Conservation (phyloP, 805 yeast genomes). For the Hanseniaspora clermontiae region DNA sequence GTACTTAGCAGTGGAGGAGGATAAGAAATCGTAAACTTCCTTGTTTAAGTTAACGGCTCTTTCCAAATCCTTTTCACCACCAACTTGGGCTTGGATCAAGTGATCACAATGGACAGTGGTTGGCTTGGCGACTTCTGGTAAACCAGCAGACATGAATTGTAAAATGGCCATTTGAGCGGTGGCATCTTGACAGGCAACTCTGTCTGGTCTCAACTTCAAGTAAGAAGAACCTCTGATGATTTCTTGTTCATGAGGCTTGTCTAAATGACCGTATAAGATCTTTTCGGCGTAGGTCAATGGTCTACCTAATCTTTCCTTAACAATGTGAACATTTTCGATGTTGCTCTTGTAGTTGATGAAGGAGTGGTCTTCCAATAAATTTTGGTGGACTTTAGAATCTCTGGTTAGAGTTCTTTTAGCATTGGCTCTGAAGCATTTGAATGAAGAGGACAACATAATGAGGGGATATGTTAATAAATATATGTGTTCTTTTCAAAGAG, state of each 20-base stretch:
- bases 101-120: slow-evolving; percentile 97
- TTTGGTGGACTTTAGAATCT: slow-evolving; percentile 69
- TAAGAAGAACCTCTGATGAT: slow-evolving; percentile 80
- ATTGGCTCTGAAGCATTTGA: slow-evolving; percentile 32
- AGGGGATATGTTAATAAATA: not conserved
- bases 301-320: slow-evolving; percentile 65
- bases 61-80: slow-evolving; percentile 73
- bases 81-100: slow-evolving; percentile 88
- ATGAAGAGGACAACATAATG: slow-evolving; percentile 26
- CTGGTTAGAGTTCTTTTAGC: slow-evolving; percentile 32
- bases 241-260: slow-evolving; percentile 78
- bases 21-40: slow-evolving; percentile 87
- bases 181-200: slow-evolving; percentile 98
- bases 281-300: slow-evolving; percentile 95
- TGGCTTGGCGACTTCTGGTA: slow-evolving; percentile 84
- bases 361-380: slow-evolving; percentile 68
- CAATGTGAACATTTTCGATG: slow-evolving; percentile 75
- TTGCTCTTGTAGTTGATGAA: slow-evolving; percentile 87
- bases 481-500: not conserved
- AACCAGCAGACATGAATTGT: slow-evolving; percentile 92
- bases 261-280: slow-evolving; percentile 87
- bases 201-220: slow-evolving; percentile 88
- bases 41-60: slow-evolving; percentile 80
- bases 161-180: slow-evolving; percentile 96
- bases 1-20: slow-evolving; percentile 83